Conservation (phyloP, 2,329 filamentous ascomycete genomes). For the Aspergillus phoenicis region DNA sequence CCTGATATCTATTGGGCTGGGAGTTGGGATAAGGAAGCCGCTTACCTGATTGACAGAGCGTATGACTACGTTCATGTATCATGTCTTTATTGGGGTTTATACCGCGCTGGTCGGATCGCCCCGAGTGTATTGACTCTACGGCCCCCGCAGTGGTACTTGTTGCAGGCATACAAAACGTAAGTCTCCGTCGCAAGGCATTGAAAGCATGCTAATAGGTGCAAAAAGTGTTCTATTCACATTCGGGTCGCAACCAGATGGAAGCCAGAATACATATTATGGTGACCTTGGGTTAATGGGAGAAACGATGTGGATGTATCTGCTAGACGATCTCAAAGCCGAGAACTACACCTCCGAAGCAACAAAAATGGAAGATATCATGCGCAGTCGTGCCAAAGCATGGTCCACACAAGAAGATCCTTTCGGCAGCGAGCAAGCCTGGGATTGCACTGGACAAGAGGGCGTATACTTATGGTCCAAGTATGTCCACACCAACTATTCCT, state of each 20-base stretch:
- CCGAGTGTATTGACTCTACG: constrained; percentile 47
- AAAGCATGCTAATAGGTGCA: not conserved
- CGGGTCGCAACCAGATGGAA: not conserved
- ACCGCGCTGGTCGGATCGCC: constrained; percentile 56
- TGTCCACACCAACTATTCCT: constrained; percentile 11
- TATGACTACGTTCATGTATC: constrained; percentile 64
- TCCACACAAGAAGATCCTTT: constrained; percentile 56
- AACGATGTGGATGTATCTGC: constrained; percentile 58
- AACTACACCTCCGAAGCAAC: constrained; percentile 43
- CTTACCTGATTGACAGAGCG: constrained; percentile 54
- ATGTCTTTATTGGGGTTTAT: constrained; percentile 61
- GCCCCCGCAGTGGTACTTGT: constrained; percentile 60
- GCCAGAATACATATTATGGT: constrained; percentile 15
- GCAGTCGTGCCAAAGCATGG: constrained; percentile 54
- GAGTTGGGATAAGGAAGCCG: constrained; percentile 53
- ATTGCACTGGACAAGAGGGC: constrained; percentile 64
- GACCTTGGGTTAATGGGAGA: constrained; percentile 59
- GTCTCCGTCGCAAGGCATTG: constrained; percentile 23
- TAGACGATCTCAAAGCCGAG: constrained; percentile 56
- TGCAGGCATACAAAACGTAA: constrained; percentile 55
- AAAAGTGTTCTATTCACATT: not conserved
- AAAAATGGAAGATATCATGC: constrained; percentile 52
- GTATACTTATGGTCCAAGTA: constrained; percentile 62
- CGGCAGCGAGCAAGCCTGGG: constrained; percentile 65
- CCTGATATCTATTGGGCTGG: constrained; percentile 50